Percentiles rank a stretch among this genome's conserved stretches.
Evolutionary conservation across 495 filamentous ascomycete genomes (phyloP).

Genomic region (Penicillium manginii): DNA sequence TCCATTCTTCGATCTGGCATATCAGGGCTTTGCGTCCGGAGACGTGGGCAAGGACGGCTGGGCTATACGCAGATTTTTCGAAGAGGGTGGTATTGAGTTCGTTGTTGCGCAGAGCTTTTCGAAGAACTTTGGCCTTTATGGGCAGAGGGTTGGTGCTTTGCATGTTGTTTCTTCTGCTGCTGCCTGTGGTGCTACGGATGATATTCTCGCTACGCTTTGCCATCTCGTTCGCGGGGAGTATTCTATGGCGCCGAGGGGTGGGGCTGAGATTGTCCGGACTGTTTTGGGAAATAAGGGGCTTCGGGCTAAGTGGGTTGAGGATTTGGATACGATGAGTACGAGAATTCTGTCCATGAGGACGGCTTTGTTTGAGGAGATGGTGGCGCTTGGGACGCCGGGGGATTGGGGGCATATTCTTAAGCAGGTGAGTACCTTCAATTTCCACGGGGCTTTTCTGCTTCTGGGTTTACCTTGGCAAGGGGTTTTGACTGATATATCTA

Average conservation of each 20-base stretch:
- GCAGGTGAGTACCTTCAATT: constrained; percentile 2
- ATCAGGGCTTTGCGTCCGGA: constrained; percentile 50
- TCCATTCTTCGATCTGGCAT: constrained; percentile 47
- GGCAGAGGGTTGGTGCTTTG: constrained; percentile 38
- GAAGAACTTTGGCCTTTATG: constrained; percentile 50
- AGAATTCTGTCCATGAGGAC: constrained; percentile 33
- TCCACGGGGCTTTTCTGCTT: too few species aligned
- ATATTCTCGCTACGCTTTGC: constrained; percentile 22
- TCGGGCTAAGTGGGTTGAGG: constrained; percentile 31
- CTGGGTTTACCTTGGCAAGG: too few species aligned
- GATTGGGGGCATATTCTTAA: constrained; percentile 12
- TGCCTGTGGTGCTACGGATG: background rate
- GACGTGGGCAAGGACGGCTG: constrained; percentile 42
- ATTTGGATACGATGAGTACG: constrained; percentile 37
- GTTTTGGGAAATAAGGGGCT: constrained; percentile 31
- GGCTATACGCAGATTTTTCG: constrained; percentile 42
- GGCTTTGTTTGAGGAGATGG: constrained; percentile 29
- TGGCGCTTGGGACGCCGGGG: constrained; percentile 27
- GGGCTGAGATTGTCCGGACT: constrained; percentile 38
- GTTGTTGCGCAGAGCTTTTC: constrained; percentile 43
- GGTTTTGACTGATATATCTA: background rate
- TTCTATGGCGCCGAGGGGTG: constrained; percentile 36
- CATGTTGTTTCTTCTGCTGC: constrained; percentile 21
- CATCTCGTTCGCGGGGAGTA: constrained; percentile 37
- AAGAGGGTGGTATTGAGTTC: constrained; percentile 15